Base-by-base conservation (phyloP, 768 basidiomycete genomes). In the Rhizopogon vinicolor region DNA sequence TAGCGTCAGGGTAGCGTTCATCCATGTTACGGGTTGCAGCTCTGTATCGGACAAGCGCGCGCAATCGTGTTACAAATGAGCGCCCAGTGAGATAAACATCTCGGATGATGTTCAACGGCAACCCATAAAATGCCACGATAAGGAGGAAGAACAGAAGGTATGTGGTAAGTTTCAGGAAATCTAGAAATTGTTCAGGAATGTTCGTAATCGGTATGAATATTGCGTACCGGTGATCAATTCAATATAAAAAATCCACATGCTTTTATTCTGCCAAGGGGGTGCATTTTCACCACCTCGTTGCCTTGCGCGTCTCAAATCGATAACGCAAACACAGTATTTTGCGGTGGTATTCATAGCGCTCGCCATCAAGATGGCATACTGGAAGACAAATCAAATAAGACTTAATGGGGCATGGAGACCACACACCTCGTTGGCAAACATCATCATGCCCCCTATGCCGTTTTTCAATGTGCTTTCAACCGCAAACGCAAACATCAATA, bases 11-110 rank as follows among this genome's bases (percentile, higher is more conserved):
- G 70, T 98, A 98, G 40, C 92, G 78, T 62, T 92, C 82, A 61
- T 98, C 93, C 96, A 98, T 98, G 68, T 98, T 93, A 51, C 89
- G 78, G 6, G 96, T 99, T 2, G 97, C 96, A 13, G 88, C 87
- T 61, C 92, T 89, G 71, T 98, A 99, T 43, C 93, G 87, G 53
- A 92, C 81, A 55, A 98, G 83, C 35, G 95, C 95, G 33, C 90
- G 85, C 44, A 93, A 80, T 41, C 94, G 85, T 2, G 86, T 83
- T 62, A 94, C 75, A 76, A 99, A 98, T 2, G 96, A 96, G 18
- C 93, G 84, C 5, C 92, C 87, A 1, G 97, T 97, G 64, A 97
- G 83, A 73, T 96, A 98, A 44, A 99, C 93, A 73, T 98, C 96
- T 49, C 97, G 89, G 58, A 98, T 82, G 60, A 98, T 95, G 75